phyloP scores from a whole-genome alignment of 2,329 filamentous ascomycete species.

The Madurella fahalii region DNA sequence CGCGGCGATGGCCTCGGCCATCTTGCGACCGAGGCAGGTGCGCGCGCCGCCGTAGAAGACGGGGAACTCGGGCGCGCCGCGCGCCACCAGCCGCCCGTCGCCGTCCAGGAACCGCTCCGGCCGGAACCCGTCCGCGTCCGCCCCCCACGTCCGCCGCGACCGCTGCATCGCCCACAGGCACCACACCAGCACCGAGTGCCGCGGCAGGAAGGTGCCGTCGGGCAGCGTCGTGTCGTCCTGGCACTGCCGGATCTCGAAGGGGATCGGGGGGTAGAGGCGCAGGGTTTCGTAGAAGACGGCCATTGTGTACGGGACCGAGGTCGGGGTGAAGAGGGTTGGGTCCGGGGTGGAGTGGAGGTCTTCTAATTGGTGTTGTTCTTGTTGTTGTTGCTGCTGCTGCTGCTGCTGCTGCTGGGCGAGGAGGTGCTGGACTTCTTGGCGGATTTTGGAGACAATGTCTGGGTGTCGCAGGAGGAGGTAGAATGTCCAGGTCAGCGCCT shows the following conservation, averaged over 20 bases:
- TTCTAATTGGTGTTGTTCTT: neutral
- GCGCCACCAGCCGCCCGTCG: slow-evolving; percentile 39
- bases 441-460: slow-evolving; percentile 37
- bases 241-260: slow-evolving; percentile 62
- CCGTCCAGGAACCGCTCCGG: slow-evolving; percentile 54
- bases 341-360: slow-evolving; percentile 5
- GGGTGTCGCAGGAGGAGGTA: slow-evolving; percentile 56
- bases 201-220: slow-evolving; percentile 56
- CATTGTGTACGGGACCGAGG: slow-evolving; percentile 51
- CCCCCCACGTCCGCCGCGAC: slow-evolving; percentile 52
- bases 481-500: slow-evolving; percentile 61
- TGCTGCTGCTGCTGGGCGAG: slow-evolving; percentile 6
- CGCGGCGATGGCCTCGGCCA: slow-evolving; percentile 58
- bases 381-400: slow-evolving; percentile 1
- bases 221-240: slow-evolving; percentile 50
- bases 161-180: slow-evolving; percentile 62
- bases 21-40: slow-evolving; percentile 58
- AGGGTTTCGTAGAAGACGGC: slow-evolving; percentile 60
- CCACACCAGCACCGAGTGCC: slow-evolving; percentile 55
- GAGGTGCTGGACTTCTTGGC: slow-evolving; percentile 38
- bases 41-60: slow-evolving; percentile 63
- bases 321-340: slow-evolving; percentile 38
- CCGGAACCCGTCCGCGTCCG: slow-evolving; percentile 51
- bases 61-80: slow-evolving; percentile 53
- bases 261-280: slow-evolving; percentile 60